Evolutionary conservation across 2,329 filamentous ascomycete species (phyloP).

Genomic region (Boeremia exigua): DNA sequence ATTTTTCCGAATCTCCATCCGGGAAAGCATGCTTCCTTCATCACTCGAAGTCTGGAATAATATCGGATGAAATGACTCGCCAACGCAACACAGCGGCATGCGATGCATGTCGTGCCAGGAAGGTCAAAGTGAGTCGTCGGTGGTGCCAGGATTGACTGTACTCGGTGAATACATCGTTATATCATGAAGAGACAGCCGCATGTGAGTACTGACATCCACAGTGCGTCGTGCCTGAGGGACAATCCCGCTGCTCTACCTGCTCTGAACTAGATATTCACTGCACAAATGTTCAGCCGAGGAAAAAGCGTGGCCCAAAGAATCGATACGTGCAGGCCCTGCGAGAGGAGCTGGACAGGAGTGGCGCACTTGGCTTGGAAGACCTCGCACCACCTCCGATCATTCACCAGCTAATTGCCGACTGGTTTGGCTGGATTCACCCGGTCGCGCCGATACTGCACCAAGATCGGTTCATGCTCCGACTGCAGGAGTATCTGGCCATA

Average conservation of each 20-base stretch:
- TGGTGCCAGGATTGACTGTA: not conserved
- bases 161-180: not conserved
- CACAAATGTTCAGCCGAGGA: conserved; percentile 21
- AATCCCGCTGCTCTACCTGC: conserved; percentile 20
- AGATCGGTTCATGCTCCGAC: conserved; percentile 12
- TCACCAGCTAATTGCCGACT: conserved; percentile 22
- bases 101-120: conserved; percentile 28
- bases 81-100: conserved; percentile 25
- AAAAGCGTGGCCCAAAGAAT: conserved; percentile 29
- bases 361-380: not conserved
- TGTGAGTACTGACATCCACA: not conserved
- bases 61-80: conserved; percentile 13
- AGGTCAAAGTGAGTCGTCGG: conserved; percentile 25
- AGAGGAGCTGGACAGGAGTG: not conserved
- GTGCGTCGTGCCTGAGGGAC: conserved; percentile 12
- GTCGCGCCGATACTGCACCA: conserved; percentile 25
- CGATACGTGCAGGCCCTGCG: conserved; percentile 16
- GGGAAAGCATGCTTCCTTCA: not conserved
- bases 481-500: not conserved
- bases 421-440: conserved; percentile 31
- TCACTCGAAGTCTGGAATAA: not conserved
- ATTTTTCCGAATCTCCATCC: conserved; percentile 15
- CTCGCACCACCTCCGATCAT: conserved; percentile 18
- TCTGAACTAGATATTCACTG: conserved; percentile 22
- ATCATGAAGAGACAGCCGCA: not conserved